These are phyloP conservation scores for Stephanodiscus triporus DNA, from an alignment of 108 stramenopile genomes.

Conservation along the genomic window DNA sequence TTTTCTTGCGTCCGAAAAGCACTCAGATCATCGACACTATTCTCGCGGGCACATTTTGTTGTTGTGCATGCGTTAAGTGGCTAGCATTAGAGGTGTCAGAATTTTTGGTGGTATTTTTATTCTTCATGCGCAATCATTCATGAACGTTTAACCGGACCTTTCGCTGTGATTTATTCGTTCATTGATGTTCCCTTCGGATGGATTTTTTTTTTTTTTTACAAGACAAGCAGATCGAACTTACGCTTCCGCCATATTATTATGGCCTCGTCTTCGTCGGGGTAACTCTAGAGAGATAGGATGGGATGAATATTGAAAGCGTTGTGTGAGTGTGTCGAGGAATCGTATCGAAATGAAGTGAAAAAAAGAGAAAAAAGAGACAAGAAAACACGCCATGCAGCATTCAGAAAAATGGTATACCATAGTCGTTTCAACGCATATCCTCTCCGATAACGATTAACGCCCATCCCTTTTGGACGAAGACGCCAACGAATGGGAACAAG, in stretches of 20 bases:
- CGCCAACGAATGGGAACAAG: neutral
- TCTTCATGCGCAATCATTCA: constrained; percentile 18
- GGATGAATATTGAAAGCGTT: neutral
- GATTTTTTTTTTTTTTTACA: too few species aligned
- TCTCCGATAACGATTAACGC: neutral
- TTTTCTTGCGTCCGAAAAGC: constrained; percentile 13
- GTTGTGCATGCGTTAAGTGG: neutral
- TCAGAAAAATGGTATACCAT: constrained; percentile 4
- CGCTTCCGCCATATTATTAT: too few species aligned
- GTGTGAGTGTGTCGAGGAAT: too few species aligned
- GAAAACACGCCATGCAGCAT: neutral
- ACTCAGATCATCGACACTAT: constrained; percentile 14
- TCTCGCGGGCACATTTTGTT: neutral
- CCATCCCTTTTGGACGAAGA: constrained; percentile 7
- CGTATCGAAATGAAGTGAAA: neutral
- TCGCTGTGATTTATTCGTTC: neutral
- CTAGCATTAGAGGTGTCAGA: constrained; percentile 19
- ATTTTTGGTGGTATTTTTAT: constrained; percentile 12
- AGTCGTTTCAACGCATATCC: neutral
- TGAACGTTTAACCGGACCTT: neutral
- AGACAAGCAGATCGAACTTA: too few species aligned
- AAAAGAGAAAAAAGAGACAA: neutral
- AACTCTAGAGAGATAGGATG: too few species aligned
- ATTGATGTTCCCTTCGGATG: neutral
- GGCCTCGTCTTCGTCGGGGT: too few species aligned